phyloP scores from a whole-genome alignment of 2,329 filamentous ascomycete genomes.

The Aspergillus sp. region DNA sequence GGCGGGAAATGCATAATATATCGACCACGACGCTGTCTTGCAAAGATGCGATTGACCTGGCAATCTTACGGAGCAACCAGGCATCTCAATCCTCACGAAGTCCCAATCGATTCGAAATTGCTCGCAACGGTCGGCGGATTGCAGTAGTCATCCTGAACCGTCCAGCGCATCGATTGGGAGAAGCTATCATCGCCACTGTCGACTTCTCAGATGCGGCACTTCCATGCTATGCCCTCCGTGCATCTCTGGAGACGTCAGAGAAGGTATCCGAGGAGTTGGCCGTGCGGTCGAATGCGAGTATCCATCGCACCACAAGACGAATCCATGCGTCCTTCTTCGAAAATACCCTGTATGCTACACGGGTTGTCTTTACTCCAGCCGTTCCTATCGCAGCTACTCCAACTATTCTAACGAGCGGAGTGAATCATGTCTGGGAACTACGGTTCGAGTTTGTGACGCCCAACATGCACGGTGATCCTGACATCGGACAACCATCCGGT shows the following conservation, averaged over 20 bases:
- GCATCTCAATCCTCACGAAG: slow-evolving; percentile 64
- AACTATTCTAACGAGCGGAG: slow-evolving; percentile 83
- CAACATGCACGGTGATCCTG: slow-evolving; percentile 37
- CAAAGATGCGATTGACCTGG: slow-evolving; percentile 82
- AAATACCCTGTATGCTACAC: slow-evolving; percentile 71
- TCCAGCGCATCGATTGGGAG: slow-evolving; percentile 81
- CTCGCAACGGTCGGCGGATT: slow-evolving; percentile 83
- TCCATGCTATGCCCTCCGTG: slow-evolving; percentile 77
- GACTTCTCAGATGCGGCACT: slow-evolving; percentile 74
- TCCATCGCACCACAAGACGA: slow-evolving; percentile 78
- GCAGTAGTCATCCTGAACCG: slow-evolving; percentile 83
- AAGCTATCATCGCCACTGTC: slow-evolving; percentile 74
- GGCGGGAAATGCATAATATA: slow-evolving; percentile 45
- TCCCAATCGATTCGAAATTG: slow-evolving; percentile 91
- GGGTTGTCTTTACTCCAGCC: slow-evolving; percentile 72
- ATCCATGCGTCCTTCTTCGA: slow-evolving; percentile 73
- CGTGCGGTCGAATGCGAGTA: slow-evolving; percentile 74
- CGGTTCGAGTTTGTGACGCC: slow-evolving; percentile 89
- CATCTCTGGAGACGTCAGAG: slow-evolving; percentile 80
- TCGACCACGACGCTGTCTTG: slow-evolving; percentile 52
- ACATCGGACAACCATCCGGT: slow-evolving; percentile 28
- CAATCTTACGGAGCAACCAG: slow-evolving; percentile 76
- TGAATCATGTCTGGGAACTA: slow-evolving; percentile 82
- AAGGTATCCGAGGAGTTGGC: slow-evolving; percentile 73
- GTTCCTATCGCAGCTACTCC: slow-evolving; percentile 81